Evolutionary conservation across 805 yeast species (phyloP), one percentile per base, ranked within the genome.

Genomic region (Teunomyces panamensis): DNA sequence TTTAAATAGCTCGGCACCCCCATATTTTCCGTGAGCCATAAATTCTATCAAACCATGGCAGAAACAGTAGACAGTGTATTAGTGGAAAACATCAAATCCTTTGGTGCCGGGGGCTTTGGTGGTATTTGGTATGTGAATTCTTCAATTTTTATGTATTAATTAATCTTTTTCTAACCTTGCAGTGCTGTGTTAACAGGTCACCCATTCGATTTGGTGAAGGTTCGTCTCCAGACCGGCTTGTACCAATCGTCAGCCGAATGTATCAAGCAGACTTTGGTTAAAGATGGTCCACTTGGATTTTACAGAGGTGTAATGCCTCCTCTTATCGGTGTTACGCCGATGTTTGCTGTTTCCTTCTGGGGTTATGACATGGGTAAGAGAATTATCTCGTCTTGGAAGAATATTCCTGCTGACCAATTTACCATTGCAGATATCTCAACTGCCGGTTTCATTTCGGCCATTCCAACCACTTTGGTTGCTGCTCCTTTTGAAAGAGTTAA

Each of bases 261-360:
- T n/a, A 75, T 89, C 20, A 78, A 73, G 55, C 77, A 77, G 30
- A 90, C 95, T 3, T 52, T 92, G 32, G 78, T 78, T n/a, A 76
- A 77, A 26, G 89, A 86, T 52, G 96, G 96, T 0, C 80, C 82
- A 3, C 54, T 74, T 24, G 97, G 98, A 1, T 81, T 92, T 54
- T 92, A 92, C 68, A 76, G 96, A 61, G 99, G 99, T 49, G 97
- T 94, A 29, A 75, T 87, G 9, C 96, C 98, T 10, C 99, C 99
- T 3, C 71, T 92, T 45, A 63, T 88, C n/a, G 99, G 99, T 20
- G 97, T 92, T 17, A 94, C 98, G 0, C 99, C 99, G 27, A 94
- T 92, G 88, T 94, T 94, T 74, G 98, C 98, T 2, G 94, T 94
- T 20, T 87, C 96, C 1, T 92, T 92, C 73, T 92, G 99, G 98